These are phyloP conservation scores for Spathaspora gorwiae DNA, from an alignment of 805 yeast genomes.

Conservation along the genomic window DNA sequence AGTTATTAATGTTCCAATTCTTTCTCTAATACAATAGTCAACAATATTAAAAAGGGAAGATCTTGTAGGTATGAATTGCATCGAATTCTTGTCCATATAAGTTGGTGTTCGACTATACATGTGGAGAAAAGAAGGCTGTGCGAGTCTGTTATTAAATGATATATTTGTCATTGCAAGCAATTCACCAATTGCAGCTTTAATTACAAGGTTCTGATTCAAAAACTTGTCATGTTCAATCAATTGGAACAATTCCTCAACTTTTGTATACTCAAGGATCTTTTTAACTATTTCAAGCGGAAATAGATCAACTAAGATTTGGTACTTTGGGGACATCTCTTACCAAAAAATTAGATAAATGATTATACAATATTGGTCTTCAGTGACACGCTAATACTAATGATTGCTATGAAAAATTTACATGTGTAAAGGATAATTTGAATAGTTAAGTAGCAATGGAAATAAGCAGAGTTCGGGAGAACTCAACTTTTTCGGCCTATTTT, in stretches of 20 bases:
- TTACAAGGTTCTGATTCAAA: neutral
- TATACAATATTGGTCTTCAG: too few species aligned
- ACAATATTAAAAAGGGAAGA: conserved; percentile 4
- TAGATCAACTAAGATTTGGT: neutral
- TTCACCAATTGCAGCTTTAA: neutral
- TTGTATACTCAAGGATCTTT: neutral
- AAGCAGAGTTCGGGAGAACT: too few species aligned
- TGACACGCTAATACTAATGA: too few species aligned
- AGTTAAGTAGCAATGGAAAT: too few species aligned
- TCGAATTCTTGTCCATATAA: conserved; percentile 8
- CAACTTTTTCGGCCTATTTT: too few species aligned
- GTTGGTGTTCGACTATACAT: conserved; percentile 15
- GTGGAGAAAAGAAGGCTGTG: conserved; percentile 10
- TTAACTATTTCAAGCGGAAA: conserved; percentile 2
- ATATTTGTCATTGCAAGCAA: neutral
- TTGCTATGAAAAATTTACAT: too few species aligned
- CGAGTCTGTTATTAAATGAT: conserved; percentile 11
- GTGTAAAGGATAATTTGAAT: too few species aligned
- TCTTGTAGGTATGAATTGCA: conserved; percentile 6
- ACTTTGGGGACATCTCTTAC: neutral
- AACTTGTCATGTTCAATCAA: neutral
- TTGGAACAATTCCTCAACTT: neutral
- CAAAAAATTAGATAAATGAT: too few species aligned
- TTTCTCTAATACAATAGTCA: conserved; percentile 2
- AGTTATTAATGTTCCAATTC: conserved; percentile 7